Conservation (phyloP, 1,139 yeast species). For the Blastobotrys malaysiensis region DNA sequence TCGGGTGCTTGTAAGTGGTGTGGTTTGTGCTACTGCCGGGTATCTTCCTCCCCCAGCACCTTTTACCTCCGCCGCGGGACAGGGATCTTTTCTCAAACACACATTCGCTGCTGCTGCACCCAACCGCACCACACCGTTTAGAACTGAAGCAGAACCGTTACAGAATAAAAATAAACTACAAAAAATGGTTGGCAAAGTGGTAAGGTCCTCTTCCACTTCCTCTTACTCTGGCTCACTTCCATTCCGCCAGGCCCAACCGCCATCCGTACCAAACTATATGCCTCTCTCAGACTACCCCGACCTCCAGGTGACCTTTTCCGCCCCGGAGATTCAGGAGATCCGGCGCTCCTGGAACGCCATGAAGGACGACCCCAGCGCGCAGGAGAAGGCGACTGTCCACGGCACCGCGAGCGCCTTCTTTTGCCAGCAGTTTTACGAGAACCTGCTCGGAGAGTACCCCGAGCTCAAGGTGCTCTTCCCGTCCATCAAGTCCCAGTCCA, state of each 20-base stretch:
- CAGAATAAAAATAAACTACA: neutral
- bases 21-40: no score
- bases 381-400: conserved; percentile 25
- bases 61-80: neutral
- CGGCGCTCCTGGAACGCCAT: conserved; percentile 24
- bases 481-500: conserved; percentile 64
- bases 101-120: neutral
- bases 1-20: neutral
- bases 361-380: conserved; percentile 26
- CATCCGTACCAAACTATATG: conserved; percentile 1
- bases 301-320: conserved; percentile 22
- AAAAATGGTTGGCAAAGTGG: neutral
- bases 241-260: neutral
- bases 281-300: conserved; percentile 20
- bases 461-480: conserved; percentile 55
- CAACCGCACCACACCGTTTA: neutral
- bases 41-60: no score
- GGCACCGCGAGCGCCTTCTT: conserved; percentile 31
- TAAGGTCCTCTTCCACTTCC: neutral
- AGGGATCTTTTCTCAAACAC: conserved; percentile 3
- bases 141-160: neutral
- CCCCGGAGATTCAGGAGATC: conserved; percentile 21
- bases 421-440: conserved; percentile 54
- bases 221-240: neutral
- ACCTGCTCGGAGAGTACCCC: conserved; percentile 50